Percentiles rank a stretch among this genome's conserved stretches.
These are phyloP conservation scores for Blastobotrys aristatus DNA, from an alignment of 1,139 yeast species.

Conservation along the genomic window DNA sequence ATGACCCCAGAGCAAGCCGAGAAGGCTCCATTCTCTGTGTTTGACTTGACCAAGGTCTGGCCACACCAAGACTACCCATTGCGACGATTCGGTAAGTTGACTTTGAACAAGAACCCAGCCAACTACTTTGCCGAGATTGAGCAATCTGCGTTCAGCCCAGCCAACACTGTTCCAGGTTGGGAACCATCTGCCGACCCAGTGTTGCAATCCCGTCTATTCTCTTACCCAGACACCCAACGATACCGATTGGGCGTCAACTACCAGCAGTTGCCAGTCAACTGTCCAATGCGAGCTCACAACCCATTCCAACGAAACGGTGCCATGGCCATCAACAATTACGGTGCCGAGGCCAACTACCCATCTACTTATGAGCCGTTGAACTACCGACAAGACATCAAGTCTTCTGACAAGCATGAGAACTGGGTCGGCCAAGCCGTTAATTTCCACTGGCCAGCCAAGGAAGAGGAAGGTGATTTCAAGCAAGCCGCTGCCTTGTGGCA, in stretches of 20 bases:
- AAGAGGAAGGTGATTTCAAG: slow-evolving; percentile 57
- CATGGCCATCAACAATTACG: slow-evolving; percentile 79
- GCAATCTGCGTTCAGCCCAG: slow-evolving; percentile 78
- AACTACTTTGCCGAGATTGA: slow-evolving; percentile 80
- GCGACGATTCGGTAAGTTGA: slow-evolving; percentile 66
- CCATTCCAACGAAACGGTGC: slow-evolving; percentile 75
- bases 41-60: slow-evolving; percentile 76
- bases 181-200: slow-evolving; percentile 87
- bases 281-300: slow-evolving; percentile 38
- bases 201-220: slow-evolving; percentile 75
- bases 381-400: slow-evolving; percentile 38
- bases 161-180: slow-evolving; percentile 79
- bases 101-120: slow-evolving; percentile 65
- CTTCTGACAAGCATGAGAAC: slow-evolving; percentile 52
- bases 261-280: slow-evolving; percentile 69
- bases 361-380: slow-evolving; percentile 45
- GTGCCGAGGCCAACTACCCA: slow-evolving; percentile 67
- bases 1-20: slow-evolving; percentile 72
- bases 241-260: slow-evolving; percentile 67
- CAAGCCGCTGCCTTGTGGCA: slow-evolving; percentile 69
- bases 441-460: slow-evolving; percentile 78
- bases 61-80: slow-evolving; percentile 73
- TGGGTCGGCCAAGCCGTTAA: slow-evolving; percentile 88
- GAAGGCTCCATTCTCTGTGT: slow-evolving; percentile 46
- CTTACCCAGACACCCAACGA: slow-evolving; percentile 78